A percentile compares a stretch with the other conserved stretches of the same genome.
phyloP scores from a whole-genome alignment of 257 asterid genomes.

The Orobanche coerulescens region DNA sequence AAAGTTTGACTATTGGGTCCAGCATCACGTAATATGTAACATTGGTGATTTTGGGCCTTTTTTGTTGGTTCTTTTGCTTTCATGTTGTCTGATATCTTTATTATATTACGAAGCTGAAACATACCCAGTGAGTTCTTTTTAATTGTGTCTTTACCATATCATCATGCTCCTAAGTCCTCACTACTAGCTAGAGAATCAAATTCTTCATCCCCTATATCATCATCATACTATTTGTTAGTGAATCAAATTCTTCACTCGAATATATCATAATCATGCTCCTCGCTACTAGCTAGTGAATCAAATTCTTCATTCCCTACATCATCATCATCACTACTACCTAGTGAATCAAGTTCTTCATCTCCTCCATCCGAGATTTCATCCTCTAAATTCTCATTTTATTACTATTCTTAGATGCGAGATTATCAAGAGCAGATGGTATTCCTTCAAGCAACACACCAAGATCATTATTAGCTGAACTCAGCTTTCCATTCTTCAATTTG shows the following conservation, averaged over 20 bases:
- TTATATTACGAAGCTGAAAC: background rate
- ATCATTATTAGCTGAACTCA: slow-evolving; percentile 54
- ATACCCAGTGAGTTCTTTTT: background rate
- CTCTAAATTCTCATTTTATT: slow-evolving; percentile 28
- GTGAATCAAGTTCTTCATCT: slow-evolving; percentile 28
- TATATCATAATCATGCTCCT: slow-evolving; percentile 22
- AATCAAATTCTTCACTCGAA: too few relatives aligned
- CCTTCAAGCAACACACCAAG: slow-evolving; percentile 48
- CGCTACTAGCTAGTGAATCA: slow-evolving; percentile 23
- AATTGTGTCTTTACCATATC: background rate
- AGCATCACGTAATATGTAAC: too few relatives aligned
- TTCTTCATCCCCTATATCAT: slow-evolving; percentile 24
- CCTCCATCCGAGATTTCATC: slow-evolving; percentile 27
- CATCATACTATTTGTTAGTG: too few relatives aligned
- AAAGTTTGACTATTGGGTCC: too few relatives aligned
- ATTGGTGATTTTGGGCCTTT: background rate
- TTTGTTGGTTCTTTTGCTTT: background rate
- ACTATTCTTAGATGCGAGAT: slow-evolving; percentile 20
- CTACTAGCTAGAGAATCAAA: slow-evolving; percentile 23
- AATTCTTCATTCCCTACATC: slow-evolving; percentile 25
- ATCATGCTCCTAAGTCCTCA: slow-evolving; percentile 26
- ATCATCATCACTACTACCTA: slow-evolving; percentile 25
- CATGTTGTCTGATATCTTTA: background rate
- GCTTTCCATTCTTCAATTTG: slow-evolving; percentile 56
- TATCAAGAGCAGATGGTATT: slow-evolving; percentile 37